Evolutionary conservation across 768 basidiomycete species (phyloP).

Genomic region (Glaciozyma antarctica): DNA sequence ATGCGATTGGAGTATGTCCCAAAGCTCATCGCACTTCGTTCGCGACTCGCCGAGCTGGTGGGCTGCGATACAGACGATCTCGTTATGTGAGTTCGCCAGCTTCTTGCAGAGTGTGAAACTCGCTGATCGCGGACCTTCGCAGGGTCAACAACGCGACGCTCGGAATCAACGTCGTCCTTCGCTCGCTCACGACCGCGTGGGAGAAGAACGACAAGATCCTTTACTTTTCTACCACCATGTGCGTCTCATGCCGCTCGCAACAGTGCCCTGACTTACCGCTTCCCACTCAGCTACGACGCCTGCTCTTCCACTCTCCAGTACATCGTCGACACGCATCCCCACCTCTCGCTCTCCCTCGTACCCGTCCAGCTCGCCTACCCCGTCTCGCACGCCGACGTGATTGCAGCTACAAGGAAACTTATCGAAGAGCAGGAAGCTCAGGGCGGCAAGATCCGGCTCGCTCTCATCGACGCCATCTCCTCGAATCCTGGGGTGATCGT

Average conservation of each 20-base stretch:
- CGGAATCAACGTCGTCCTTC: conserved; percentile 27
- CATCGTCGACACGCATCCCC: conserved; percentile 26
- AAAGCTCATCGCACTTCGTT: conserved; percentile 5
- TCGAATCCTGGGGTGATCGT: conserved; percentile 38
- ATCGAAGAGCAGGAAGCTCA: conserved; percentile 24
- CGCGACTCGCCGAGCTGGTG: conserved; percentile 16
- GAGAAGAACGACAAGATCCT: conserved; percentile 29
- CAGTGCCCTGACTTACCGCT: not conserved
- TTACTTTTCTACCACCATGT: conserved; percentile 22
- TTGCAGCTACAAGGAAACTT: not conserved
- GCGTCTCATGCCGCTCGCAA: not conserved
- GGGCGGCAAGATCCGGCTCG: conserved; percentile 32
- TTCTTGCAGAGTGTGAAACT: not conserved
- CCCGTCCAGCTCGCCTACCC: conserved; percentile 28
- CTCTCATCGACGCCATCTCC: conserved; percentile 39
- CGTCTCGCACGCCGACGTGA: conserved; percentile 15
- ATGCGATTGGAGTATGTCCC: conserved; percentile 15
- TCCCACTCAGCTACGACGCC: conserved; percentile 23
- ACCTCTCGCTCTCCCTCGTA: conserved; percentile 20
- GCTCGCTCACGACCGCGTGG: conserved; percentile 19
- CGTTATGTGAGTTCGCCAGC: conserved; percentile 13
- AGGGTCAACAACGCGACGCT: conserved; percentile 28
- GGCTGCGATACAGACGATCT: conserved; percentile 27
- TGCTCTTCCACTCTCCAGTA: conserved; percentile 17
- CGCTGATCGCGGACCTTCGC: not conserved